Evolutionary conservation across 164 flowering plant genomes (phyloP), one percentile per base, ranked within the genome.

Genomic region (Tinospora cordifolia): DNA sequence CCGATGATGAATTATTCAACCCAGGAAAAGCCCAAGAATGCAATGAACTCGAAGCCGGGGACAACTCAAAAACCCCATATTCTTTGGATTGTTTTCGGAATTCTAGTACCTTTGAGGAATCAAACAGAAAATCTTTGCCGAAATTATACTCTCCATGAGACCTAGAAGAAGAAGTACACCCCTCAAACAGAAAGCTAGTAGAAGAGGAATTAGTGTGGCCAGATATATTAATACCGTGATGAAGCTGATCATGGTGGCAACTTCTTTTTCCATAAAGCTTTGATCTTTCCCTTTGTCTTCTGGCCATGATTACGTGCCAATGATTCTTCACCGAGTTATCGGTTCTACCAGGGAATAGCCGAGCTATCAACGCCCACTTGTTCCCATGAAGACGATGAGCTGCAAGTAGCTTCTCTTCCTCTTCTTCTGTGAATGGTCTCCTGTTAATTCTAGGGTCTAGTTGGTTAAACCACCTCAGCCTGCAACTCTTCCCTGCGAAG

Each of bases 291-390:
- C 93, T 82, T 67, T 86, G 90, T 73, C 76, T 85, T 71, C 95
- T 80, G 5, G 97, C 93, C 93, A 88, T 91, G 67, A 91, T 85
- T 2, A 91, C 97, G 71, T 91, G 97, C 94, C 95, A 91, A 60
- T 91, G 97, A 39, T 91, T 91, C 85, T 91, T 91, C 60, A 91
- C 95, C 0, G 93, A 92, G 66, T 91, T 91, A 34, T 91, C 97
- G 0, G 97, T 91, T 66, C 97, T 76, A 3, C 97, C 97, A 0
- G 94, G 94, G 69, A 91, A 91, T 3, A 88, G 79, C 21, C 93
- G 79, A 5, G 97, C 88, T 46, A 91, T 91, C 11, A 87, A 54
- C 8, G 97, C 89, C 97, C 97, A 91, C 51, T 87, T 86, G 82
- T 91, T 91, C 22, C 97, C 97, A 69, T 88, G 90, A 26, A 85